Evolutionary conservation across 1,284 basidiomycete species (phyloP), one percentile per base, ranked within the genome.

Genomic region (Erythrobasidium hasegawianum): DNA sequence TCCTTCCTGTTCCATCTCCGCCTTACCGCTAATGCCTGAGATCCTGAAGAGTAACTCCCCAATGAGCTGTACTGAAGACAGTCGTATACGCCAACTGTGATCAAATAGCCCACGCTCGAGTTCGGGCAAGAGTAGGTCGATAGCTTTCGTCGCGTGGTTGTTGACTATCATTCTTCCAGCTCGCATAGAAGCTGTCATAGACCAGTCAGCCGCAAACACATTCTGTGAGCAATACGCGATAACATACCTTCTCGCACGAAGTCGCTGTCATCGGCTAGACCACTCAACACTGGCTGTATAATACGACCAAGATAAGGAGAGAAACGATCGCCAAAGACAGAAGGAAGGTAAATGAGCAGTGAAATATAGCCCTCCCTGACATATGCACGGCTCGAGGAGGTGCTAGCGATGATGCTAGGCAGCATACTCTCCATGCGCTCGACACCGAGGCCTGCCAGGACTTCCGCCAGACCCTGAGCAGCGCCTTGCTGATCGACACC

Each of bases 311-410:
- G 81, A 78, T 98, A 94, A 2, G 94, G 95, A 68, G 93, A 87
- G 84, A 99, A 99, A 56, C 95, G 87, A 64, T 86, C 85, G 22
- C 96, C 96, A 73, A 98, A 99, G 0, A 95, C 98, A 1, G 93
- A 88, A 0, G 96, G 96, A 10, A 99, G 81, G 80, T 89, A 99
- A 38, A 99, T 93, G 56, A 99, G 85, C 24, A 99, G 81, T 1
- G 94, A 97, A 85, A 99, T 97, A 81, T 97, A 97, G 24, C 96
- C 96, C 82, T 98, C 96, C 58, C 94, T 86, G 43, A 98, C 91
- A 59, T 94, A 95, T 27, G 93, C 84, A 22, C 90, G 83, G 4
- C 90, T 87, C 59, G 90, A 95, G 72, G 90, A 86, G 1, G 93
- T 90, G 77, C 91, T 97, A 47, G 84, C 84, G 72, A 98, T 89